phyloP scores from a whole-genome alignment of 208 protist species.

The Novymonas esmeraldas region DNA sequence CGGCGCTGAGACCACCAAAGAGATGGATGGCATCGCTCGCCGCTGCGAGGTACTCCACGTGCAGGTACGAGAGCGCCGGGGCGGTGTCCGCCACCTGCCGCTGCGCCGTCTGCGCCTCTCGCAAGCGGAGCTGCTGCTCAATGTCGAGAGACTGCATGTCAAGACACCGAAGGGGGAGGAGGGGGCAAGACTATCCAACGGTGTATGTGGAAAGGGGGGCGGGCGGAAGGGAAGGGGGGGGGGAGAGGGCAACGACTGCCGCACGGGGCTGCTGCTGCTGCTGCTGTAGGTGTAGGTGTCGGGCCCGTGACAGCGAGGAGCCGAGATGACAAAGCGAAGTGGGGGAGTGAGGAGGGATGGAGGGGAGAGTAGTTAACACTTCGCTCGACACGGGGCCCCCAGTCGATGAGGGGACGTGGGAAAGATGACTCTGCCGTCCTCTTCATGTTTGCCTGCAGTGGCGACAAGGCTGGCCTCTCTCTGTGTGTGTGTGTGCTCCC shows the following conservation, averaged over 20 bases:
- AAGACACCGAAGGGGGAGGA: neutral
- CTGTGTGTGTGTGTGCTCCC: neutral
- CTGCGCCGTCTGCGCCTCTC: conserved; percentile 21
- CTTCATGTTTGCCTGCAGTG: neutral
- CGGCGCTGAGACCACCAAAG: conserved; percentile 12
- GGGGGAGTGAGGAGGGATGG: too few species aligned
- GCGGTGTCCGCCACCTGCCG: conserved; percentile 11
- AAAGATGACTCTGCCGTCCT: neutral
- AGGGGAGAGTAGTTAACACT: too few species aligned
- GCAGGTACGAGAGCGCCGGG: conserved; percentile 21
- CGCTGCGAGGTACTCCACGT: conserved; percentile 13
- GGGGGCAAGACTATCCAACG: neutral
- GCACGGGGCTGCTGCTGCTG: too few species aligned
- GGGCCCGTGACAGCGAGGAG: too few species aligned
- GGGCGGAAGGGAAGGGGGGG: neutral
- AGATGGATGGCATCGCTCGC: conserved; percentile 10
- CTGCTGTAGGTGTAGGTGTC: too few species aligned
- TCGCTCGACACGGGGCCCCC: too few species aligned
- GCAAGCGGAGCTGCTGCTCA: conserved; percentile 48
- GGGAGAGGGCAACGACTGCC: neutral
- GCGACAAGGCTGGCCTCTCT: neutral
- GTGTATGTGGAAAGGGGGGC: neutral
- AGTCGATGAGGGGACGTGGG: too few species aligned
- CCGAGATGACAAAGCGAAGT: too few species aligned
- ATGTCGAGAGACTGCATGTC: conserved; percentile 37